Evolutionary conservation across 106 monocot species (phyloP).

Genomic region (Narthecium ossifragum): DNA sequence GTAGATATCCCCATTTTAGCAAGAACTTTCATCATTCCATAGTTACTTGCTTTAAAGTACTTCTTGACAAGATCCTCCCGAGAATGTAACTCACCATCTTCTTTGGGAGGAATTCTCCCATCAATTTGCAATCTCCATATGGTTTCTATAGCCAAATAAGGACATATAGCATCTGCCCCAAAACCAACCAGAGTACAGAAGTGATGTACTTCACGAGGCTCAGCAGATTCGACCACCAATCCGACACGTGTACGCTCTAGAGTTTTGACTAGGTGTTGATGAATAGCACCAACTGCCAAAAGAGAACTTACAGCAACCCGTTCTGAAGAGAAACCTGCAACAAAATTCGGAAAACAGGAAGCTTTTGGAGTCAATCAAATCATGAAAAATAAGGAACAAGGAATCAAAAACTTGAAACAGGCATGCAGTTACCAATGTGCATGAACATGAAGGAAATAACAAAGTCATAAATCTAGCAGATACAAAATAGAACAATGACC

Average conservation of each 20-base stretch:
- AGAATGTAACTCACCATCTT: constrained; percentile 48
- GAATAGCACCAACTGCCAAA: constrained; percentile 94
- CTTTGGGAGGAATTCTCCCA: constrained; percentile 85
- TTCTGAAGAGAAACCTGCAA: constrained; percentile 73
- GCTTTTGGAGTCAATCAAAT: background rate
- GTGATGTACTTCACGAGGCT: constrained; percentile 98
- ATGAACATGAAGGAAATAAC: too few species aligned
- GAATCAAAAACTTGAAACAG: too few species aligned
- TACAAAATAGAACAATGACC: too few species aligned
- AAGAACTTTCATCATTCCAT: constrained; percentile 99
- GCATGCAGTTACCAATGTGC: too few species aligned
- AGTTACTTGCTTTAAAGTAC: constrained; percentile 87
- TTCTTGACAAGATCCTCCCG: constrained; percentile 69
- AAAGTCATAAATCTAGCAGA: too few species aligned
- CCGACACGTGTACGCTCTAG: constrained; percentile 90
- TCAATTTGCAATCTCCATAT: constrained; percentile 91
- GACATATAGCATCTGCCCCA: constrained; percentile 97
- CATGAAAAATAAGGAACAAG: background rate
- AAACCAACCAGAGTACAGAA: constrained; percentile 97
- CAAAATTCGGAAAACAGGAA: background rate
- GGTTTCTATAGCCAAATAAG: constrained; percentile 87
- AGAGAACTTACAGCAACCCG: constrained; percentile 93
- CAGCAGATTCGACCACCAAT: constrained; percentile 88
- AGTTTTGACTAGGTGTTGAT: constrained; percentile 91
- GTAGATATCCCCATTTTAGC: constrained; percentile 99